A percentile compares a stretch with the other conserved stretches of the same genome.
These are phyloP conservation scores for Kentomonas sorsogonicus DNA, from an alignment of 208 protist genomes.

Conservation along the genomic window DNA sequence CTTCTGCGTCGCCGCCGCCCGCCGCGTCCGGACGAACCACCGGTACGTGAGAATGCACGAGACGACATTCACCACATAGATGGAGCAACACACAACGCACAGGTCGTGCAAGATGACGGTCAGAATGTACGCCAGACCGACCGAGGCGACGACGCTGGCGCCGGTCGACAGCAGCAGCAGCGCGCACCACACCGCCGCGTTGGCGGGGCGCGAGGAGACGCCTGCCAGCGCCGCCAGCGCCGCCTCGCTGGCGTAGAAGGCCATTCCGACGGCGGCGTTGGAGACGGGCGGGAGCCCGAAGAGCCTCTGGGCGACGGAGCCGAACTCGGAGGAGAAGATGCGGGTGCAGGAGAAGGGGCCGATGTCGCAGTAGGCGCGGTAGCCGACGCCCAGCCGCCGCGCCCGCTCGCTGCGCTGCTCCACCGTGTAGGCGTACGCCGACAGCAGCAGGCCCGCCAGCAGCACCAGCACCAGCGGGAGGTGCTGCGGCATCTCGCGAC, in stretches of 20 bases:
- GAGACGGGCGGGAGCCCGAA: constrained; percentile 58
- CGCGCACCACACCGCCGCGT: neutral
- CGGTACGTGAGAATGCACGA: constrained; percentile 32
- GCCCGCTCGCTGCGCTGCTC: constrained; percentile 39
- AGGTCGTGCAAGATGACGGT: constrained; percentile 48
- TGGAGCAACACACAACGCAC: constrained; percentile 64
- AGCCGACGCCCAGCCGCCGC: constrained; percentile 28
- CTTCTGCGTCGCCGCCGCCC: neutral
- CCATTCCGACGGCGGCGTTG: constrained; percentile 54
- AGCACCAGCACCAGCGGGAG: constrained; percentile 26
- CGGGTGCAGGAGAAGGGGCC: constrained; percentile 67
- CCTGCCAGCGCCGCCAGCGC: neutral
- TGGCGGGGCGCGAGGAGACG: no score
- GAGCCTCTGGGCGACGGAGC: constrained; percentile 37
- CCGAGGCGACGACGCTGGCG: constrained; percentile 26
- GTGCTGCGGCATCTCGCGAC: neutral
- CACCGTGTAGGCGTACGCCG: constrained; percentile 65
- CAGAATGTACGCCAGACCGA: constrained; percentile 47
- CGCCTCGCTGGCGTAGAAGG: constrained; percentile 54
- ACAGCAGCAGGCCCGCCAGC: constrained; percentile 42
- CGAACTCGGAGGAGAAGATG: constrained; percentile 68
- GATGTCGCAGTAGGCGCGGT: constrained; percentile 64
- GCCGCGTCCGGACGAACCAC: constrained; percentile 21
- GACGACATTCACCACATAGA: constrained; percentile 69
- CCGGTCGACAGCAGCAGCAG: constrained; percentile 43